Conservation (phyloP, 345 rosid genomes). For the Brassica nigra region DNA sequence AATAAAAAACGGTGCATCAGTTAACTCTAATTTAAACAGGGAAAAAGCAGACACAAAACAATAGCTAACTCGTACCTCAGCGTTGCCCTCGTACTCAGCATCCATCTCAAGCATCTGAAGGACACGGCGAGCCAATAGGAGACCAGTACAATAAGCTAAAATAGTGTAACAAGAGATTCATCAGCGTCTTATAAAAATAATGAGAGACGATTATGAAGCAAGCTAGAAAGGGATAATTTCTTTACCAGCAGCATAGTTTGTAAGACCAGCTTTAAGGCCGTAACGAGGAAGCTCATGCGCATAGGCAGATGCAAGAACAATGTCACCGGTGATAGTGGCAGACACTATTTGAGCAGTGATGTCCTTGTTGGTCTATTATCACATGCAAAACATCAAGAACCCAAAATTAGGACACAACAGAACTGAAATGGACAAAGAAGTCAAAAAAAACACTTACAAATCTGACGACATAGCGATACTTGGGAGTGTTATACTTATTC, state of each 20-base stretch:
- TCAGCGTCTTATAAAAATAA: not conserved
- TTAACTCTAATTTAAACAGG: not conserved
- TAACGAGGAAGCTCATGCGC: conserved; percentile 31
- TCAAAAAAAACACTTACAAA: conserved; percentile 27
- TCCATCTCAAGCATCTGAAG: conserved; percentile 37
- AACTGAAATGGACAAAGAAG: not conserved
- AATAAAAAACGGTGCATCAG: not conserved
- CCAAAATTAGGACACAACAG: not conserved
- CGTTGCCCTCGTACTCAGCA: conserved; percentile 32
- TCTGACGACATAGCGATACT: conserved; percentile 63
- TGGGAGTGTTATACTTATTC: conserved; percentile 36
- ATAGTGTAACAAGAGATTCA: not conserved
- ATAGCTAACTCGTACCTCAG: conserved; percentile 9
- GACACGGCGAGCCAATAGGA: conserved; percentile 35
- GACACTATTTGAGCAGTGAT: conserved; percentile 28
- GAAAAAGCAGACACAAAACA: not conserved
- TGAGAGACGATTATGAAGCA: not conserved
- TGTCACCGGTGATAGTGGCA: conserved; percentile 37
- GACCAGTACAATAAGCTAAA: conserved; percentile 30
- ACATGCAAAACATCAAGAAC: not conserved
- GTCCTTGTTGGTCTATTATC: conserved; percentile 30
- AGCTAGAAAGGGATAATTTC: not conserved
- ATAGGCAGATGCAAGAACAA: conserved; percentile 32
- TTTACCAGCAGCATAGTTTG: conserved; percentile 31
- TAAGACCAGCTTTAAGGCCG: conserved; percentile 30